These are phyloP conservation scores for Thelonectria rubi DNA, from an alignment of 2,329 filamentous ascomycete species.

Conservation along the genomic window DNA sequence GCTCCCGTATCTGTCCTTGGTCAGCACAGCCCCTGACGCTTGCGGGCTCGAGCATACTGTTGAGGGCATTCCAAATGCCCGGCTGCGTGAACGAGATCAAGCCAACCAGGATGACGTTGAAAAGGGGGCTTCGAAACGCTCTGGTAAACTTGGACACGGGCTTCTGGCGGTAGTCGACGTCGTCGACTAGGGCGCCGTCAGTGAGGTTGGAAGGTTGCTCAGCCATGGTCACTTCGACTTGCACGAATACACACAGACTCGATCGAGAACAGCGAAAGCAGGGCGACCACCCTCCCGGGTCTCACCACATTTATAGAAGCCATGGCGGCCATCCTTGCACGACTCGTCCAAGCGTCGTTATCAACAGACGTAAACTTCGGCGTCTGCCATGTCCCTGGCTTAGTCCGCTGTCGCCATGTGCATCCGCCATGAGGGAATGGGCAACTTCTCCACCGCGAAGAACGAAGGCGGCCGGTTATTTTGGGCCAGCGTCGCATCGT, in stretches of 20 bases:
- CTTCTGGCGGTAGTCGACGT: not conserved
- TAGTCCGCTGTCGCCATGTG: not conserved
- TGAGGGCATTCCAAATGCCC: constrained; percentile 65
- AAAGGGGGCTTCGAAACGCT: constrained; percentile 47
- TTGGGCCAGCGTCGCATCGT: not conserved
- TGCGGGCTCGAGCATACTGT: constrained; percentile 39
- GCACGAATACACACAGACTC: not conserved
- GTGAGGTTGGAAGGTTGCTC: not conserved
- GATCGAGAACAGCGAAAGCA: not conserved
- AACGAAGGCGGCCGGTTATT: not conserved
- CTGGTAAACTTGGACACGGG: constrained; percentile 35
- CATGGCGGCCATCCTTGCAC: not conserved
- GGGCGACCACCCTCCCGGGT: not conserved
- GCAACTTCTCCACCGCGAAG: not conserved
- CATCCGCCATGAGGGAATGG: not conserved
- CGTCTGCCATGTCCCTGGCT: not conserved
- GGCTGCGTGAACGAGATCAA: constrained; percentile 61
- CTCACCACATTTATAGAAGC: not conserved
- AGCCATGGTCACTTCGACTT: not conserved
- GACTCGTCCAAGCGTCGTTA: not conserved
- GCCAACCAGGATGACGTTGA: constrained; percentile 63
- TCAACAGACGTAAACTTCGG: not conserved
- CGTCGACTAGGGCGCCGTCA: not conserved
- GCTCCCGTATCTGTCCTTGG: constrained; percentile 54
- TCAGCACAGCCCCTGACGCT: not conserved